Evolutionary conservation across 768 basidiomycete genomes (phyloP).

Genomic region (Hypholoma fasciculare): DNA sequence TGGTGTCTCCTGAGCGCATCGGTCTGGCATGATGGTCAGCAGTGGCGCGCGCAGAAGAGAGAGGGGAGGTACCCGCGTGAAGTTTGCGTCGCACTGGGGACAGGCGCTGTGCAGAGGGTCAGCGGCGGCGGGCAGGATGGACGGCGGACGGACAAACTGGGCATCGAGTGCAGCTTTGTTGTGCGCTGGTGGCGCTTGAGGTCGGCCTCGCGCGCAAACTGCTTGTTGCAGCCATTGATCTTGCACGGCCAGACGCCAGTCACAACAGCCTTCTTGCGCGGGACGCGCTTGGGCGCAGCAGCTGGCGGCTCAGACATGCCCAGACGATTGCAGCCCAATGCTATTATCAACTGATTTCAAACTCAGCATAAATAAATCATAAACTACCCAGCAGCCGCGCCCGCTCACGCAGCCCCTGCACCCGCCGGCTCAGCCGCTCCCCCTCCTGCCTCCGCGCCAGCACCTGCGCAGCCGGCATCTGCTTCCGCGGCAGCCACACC

Average conservation of each 20-base stretch:
- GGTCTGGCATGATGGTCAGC: slow-evolving; percentile 45
- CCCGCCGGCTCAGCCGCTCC: slow-evolving; percentile 65
- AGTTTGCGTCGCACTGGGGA: slow-evolving; percentile 79
- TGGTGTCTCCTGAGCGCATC: slow-evolving; percentile 81
- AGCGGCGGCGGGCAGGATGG: slow-evolving; percentile 6
- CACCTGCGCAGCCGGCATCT: slow-evolving; percentile 80
- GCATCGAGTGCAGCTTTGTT: slow-evolving; percentile 73
- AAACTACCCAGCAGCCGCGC: slow-evolving; percentile 44
- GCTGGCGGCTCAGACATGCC: slow-evolving; percentile 14
- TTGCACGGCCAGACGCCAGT: slow-evolving; percentile 75
- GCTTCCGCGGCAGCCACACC: slow-evolving; percentile 80
- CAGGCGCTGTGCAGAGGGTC: slow-evolving; percentile 48
- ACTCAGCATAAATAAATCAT: slow-evolving; percentile 10
- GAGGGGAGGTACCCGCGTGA: slow-evolving; percentile 63
- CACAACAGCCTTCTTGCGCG: slow-evolving; percentile 48
- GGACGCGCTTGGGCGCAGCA: slow-evolving; percentile 22
- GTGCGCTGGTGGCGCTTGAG: slow-evolving; percentile 81
- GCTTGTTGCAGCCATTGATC: slow-evolving; percentile 79
- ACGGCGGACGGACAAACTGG: slow-evolving; percentile 58
- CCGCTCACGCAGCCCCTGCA: slow-evolving; percentile 70
- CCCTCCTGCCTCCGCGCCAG: slow-evolving; percentile 75
- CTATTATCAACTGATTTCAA: too few species aligned
- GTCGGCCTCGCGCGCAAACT: slow-evolving; percentile 82
- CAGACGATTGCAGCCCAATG: too few species aligned
- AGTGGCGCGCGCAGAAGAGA: slow-evolving; percentile 9